These are phyloP conservation scores for Yamadazyma triangularis DNA, from an alignment of 1,139 yeast genomes.

Conservation along the genomic window DNA sequence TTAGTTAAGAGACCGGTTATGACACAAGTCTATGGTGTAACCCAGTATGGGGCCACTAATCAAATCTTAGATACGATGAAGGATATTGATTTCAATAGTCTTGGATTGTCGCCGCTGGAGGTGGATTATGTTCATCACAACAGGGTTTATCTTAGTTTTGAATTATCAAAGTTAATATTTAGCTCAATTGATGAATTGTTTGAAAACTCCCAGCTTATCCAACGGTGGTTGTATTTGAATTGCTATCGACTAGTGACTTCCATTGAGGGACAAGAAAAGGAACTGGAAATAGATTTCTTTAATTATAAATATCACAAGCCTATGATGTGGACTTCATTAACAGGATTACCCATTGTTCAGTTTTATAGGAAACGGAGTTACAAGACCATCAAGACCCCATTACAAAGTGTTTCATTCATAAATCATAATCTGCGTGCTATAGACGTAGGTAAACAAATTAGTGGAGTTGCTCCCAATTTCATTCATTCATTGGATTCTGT, in stretches of 20 bases:
- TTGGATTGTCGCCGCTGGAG: conserved; percentile 3
- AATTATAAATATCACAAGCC: conserved; percentile 20
- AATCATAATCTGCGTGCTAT: conserved; percentile 17
- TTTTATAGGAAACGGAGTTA: conserved; percentile 21
- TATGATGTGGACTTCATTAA: conserved; percentile 41
- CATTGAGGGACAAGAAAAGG: conserved; percentile 6
- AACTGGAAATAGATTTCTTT: conserved; percentile 19
- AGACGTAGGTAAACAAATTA: conserved; percentile 27
- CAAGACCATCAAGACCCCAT: conserved; percentile 16
- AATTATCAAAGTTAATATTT: conserved; percentile 25
- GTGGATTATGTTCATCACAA: conserved; percentile 2
- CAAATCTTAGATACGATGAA: conserved; percentile 24
- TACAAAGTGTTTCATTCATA: conserved; percentile 22
- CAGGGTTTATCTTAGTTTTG: conserved; percentile 10
- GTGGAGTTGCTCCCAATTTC: conserved; percentile 43
- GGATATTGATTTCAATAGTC: conserved; percentile 8
- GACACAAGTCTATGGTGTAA: conserved; percentile 49
- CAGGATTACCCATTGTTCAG: conserved; percentile 43
- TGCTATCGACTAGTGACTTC: conserved; percentile 27
- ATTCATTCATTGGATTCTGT: conserved; percentile 43
- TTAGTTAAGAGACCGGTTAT: conserved; percentile 42
- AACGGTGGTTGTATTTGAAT: conserved; percentile 33
- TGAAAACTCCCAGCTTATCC: conserved; percentile 29
- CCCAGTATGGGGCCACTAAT: conserved; percentile 30
- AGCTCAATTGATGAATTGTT: conserved; percentile 32